Percentiles rank a stretch among this genome's conserved stretches.
phyloP scores from a whole-genome alignment of 495 filamentous ascomycete genomes.

The Podospora anserina region DNA sequence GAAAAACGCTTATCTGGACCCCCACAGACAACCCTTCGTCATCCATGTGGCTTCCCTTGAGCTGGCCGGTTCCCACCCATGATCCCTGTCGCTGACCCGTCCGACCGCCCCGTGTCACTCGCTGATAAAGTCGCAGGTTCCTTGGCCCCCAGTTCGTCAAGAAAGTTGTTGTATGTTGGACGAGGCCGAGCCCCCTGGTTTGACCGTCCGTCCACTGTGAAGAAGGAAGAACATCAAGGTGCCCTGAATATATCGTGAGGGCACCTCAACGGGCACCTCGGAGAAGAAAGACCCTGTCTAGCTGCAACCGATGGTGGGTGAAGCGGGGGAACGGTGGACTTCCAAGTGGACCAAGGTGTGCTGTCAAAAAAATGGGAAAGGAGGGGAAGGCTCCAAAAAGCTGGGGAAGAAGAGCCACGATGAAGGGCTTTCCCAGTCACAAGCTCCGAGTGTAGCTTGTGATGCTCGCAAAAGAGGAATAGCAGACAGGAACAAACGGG shows the following conservation, averaged over 20 bases:
- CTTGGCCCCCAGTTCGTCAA: slow-evolving; percentile 20
- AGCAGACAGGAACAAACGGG: neutral
- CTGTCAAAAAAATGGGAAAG: slow-evolving; percentile 1
- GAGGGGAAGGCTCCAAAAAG: slow-evolving; percentile 3
- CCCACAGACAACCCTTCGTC: slow-evolving; percentile 28
- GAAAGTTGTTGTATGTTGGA: neutral
- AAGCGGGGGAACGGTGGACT: neutral
- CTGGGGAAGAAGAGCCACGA: slow-evolving; percentile 5
- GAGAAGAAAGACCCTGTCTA: neutral
- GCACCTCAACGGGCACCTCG: neutral
- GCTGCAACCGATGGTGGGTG: slow-evolving; percentile 2
- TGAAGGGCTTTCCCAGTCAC: slow-evolving; percentile 1
- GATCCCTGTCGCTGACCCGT: slow-evolving; percentile 27
- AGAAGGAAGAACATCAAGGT: neutral
- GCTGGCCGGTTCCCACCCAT: slow-evolving; percentile 20
- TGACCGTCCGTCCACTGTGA: no score
- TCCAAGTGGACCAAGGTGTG: slow-evolving; percentile 2
- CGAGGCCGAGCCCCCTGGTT: neutral
- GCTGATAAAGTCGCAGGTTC: slow-evolving; percentile 31
- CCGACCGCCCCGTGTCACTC: slow-evolving; percentile 26
- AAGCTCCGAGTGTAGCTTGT: neutral
- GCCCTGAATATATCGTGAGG: neutral
- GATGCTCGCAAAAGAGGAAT: neutral
- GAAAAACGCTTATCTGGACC: slow-evolving; percentile 35
- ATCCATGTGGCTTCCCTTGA: slow-evolving; percentile 32